A percentile compares a stretch with the other conserved stretches of the same genome.
phyloP scores from a whole-genome alignment of 305 asterid species.

The Andrographis paniculata region DNA sequence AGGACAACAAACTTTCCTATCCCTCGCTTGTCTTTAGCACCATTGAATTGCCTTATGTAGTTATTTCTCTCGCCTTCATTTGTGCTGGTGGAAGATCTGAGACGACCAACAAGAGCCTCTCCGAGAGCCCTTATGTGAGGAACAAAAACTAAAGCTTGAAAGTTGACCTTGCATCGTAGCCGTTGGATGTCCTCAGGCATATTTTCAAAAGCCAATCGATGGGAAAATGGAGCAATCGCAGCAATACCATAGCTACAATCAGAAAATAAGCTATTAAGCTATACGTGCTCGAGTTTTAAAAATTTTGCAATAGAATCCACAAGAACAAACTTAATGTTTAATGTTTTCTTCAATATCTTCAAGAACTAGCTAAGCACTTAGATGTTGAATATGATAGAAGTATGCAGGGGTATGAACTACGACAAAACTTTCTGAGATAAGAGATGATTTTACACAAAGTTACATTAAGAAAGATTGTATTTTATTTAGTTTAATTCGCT shows the following conservation, averaged over 20 bases:
- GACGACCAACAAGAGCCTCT: constrained; percentile 77
- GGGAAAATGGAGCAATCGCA: constrained; percentile 96
- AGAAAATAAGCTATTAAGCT: not conserved
- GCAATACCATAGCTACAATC: constrained; percentile 78
- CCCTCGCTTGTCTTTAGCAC: constrained; percentile 33
- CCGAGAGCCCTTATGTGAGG: constrained; percentile 90
- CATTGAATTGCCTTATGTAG: constrained; percentile 35
- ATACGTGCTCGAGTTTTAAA: not conserved
- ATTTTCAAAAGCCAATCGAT: constrained; percentile 82
- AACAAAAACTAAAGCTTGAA: constrained; percentile 79
- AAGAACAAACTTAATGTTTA: too few species aligned
- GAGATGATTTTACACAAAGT: not conserved
- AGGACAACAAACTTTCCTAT: constrained; percentile 74
- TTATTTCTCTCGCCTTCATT: constrained; percentile 27
- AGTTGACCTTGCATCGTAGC: constrained; percentile 93
- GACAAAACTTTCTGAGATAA: not conserved
- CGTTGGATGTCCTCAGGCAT: constrained; percentile 92
- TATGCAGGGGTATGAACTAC: not conserved
- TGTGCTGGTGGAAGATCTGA: constrained; percentile 44
- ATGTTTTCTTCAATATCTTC: too few species aligned
- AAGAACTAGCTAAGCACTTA: not conserved
- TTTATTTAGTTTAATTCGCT: constrained; percentile 15
- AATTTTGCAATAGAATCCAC: too few species aligned
- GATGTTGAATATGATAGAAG: too few species aligned
- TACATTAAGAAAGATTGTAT: not conserved